Percentiles rank a stretch among this genome's conserved stretches.
These are phyloP conservation scores for Brassica juncea DNA, from an alignment of 345 rosid species.

Conservation along the genomic window DNA sequence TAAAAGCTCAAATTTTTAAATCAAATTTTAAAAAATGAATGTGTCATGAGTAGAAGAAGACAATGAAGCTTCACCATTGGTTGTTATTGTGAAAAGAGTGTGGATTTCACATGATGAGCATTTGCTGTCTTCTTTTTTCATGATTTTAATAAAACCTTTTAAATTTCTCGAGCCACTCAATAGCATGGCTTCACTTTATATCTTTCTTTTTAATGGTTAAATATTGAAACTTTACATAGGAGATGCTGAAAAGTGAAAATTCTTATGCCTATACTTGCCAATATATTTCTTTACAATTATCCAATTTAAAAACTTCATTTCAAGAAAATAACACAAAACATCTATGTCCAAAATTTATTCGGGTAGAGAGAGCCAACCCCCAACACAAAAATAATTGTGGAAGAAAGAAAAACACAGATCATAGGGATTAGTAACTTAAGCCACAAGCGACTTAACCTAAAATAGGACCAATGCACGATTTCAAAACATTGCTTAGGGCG, in stretches of 20 bases:
- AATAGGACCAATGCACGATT: slow-evolving; percentile 82
- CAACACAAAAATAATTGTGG: background rate
- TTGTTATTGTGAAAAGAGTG: slow-evolving; percentile 21
- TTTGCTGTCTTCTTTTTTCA: slow-evolving; percentile 22
- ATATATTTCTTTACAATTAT: background rate
- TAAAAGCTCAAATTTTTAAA: background rate
- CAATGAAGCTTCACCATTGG: slow-evolving; percentile 20
- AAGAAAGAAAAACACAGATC: slow-evolving; percentile 13
- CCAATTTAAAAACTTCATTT: background rate
- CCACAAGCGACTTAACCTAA: slow-evolving; percentile 29
- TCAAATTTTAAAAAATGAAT: background rate
- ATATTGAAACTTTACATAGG: slow-evolving; percentile 2
- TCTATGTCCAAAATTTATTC: slow-evolving; percentile 34
- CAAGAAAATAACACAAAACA: slow-evolving; percentile 19
- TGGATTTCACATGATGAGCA: slow-evolving; percentile 41
- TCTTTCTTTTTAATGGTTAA: background rate
- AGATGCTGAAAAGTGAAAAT: background rate
- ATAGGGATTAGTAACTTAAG: slow-evolving; percentile 1
- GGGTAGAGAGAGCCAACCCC: slow-evolving; percentile 11
- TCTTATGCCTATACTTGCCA: background rate
- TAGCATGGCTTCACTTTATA: slow-evolving; percentile 26
- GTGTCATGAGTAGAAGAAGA: slow-evolving; percentile 33
- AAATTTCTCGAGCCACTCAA: slow-evolving; percentile 40
- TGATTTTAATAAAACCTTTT: slow-evolving; percentile 17
- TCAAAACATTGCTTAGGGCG: slow-evolving; percentile 63